phyloP scores from a whole-genome alignment of 208 protist species.

The Wallacemonas sp. region DNA sequence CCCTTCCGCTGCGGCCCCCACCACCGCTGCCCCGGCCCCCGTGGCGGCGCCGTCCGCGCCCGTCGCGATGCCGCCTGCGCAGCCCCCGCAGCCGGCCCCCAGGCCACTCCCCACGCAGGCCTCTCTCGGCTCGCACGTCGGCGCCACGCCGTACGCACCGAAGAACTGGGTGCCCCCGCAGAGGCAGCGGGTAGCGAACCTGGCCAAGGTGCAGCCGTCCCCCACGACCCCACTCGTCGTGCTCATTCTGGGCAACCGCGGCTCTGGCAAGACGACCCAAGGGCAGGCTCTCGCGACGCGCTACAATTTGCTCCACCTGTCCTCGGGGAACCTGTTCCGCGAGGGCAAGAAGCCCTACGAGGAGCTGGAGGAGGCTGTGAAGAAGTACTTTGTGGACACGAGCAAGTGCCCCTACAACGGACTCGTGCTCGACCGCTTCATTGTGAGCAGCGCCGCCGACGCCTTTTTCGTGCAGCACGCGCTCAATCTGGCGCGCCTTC shows the following conservation, averaged over 20 bases:
- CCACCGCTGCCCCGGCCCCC: not conserved
- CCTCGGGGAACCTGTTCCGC: conserved; percentile 66
- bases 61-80: not conserved
- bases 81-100: not conserved
- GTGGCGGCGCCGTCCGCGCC: not conserved
- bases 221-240: conserved; percentile 60
- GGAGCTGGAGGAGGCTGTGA: conserved; percentile 59
- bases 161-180: conserved; percentile 18
- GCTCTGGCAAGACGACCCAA: conserved; percentile 83
- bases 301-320: conserved; percentile 77
- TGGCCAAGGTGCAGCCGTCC: not conserved
- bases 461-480: conserved; percentile 82
- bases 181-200: not conserved
- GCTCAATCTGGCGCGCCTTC: conserved; percentile 50
- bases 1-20: not conserved
- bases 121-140: not conserved
- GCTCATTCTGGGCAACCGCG: conserved; percentile 80
- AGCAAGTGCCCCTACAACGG: conserved; percentile 62
- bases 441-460: conserved; percentile 77
- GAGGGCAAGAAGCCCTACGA: conserved; percentile 77
- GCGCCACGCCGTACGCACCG: not conserved
- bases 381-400: conserved; percentile 63
- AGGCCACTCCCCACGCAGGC: too few relatives aligned
- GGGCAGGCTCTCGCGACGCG: conserved; percentile 45
- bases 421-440: conserved; percentile 85